Conservation (phyloP, 2,329 filamentous ascomycete genomes). For the Sphaerulina musiva region DNA sequence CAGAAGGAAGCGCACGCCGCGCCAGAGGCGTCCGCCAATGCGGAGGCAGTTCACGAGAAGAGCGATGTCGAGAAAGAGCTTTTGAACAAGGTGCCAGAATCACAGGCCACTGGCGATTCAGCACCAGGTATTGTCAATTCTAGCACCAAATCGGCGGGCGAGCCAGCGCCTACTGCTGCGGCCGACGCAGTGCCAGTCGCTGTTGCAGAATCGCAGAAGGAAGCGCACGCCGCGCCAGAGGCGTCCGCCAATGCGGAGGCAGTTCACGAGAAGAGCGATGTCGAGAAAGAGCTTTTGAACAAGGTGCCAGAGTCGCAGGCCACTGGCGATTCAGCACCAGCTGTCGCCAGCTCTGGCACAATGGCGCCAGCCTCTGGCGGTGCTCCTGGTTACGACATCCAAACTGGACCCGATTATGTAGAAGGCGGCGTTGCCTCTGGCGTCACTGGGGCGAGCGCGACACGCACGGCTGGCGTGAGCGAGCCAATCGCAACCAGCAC, state of each 20-base stretch:
- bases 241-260: conserved; percentile 62
- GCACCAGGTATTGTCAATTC: conserved; percentile 37
- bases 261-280: conserved; percentile 66
- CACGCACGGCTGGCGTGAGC: background rate
- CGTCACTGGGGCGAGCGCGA: background rate
- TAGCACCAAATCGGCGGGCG: conserved; percentile 25
- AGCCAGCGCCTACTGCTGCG: conserved; percentile 3
- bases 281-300: conserved; percentile 67
- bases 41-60: conserved; percentile 67
- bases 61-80: conserved; percentile 67
- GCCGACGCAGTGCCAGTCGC: background rate
- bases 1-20: conserved; percentile 37
- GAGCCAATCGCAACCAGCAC: background rate
- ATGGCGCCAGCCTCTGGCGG: conserved; percentile 4
- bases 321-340: conserved; percentile 42
- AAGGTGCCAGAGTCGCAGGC: conserved; percentile 44
- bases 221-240: conserved; percentile 53
- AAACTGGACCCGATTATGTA: background rate
- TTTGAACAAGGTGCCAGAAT: conserved; percentile 50
- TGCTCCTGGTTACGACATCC: background rate
- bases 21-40: conserved; percentile 66
- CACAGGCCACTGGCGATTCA: conserved; percentile 40
- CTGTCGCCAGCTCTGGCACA: conserved; percentile 35
- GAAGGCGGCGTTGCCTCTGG: background rate
- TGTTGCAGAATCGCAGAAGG: conserved; percentile 23